These are phyloP conservation scores for Magnaporthiopsis poae DNA, from an alignment of 2,329 filamentous ascomycete species.

Conservation along the genomic window DNA sequence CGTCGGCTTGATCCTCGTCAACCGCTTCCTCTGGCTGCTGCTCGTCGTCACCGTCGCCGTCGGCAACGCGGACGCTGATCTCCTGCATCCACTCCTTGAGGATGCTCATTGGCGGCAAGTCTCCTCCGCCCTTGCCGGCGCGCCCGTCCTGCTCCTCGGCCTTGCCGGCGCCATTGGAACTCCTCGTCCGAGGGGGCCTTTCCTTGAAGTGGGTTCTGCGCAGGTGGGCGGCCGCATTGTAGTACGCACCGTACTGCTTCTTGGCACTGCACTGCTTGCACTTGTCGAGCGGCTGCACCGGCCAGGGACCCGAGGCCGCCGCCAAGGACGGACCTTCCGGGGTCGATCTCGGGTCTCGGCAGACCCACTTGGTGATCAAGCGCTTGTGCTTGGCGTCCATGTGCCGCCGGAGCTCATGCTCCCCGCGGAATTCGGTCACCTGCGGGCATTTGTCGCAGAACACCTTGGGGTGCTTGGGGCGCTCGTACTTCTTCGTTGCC, in stretches of 20 bases:
- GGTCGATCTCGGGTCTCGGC: slow-evolving; percentile 39
- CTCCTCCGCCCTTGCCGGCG: slow-evolving; percentile 43
- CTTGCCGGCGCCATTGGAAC: slow-evolving; percentile 18
- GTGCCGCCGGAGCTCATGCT: slow-evolving; percentile 69
- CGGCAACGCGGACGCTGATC: slow-evolving; percentile 33
- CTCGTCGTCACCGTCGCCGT: slow-evolving; percentile 25
- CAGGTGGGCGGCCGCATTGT: slow-evolving; percentile 87
- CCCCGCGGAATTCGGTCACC: slow-evolving; percentile 69
- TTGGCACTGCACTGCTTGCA: slow-evolving; percentile 72
- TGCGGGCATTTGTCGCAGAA: slow-evolving; percentile 62
- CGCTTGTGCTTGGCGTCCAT: slow-evolving; percentile 53
- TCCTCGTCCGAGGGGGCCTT: slow-evolving; percentile 35
- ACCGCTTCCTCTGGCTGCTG: slow-evolving; percentile 20
- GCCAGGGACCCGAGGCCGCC: slow-evolving; percentile 29
- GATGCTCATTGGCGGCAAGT: slow-evolving; percentile 46
- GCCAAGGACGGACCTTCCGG: slow-evolving; percentile 21
- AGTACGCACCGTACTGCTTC: slow-evolving; percentile 83
- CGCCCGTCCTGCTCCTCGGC: slow-evolving; percentile 36
- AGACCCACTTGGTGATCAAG: slow-evolving; percentile 47
- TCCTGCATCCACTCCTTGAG: slow-evolving; percentile 53
- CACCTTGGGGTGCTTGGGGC: slow-evolving; percentile 62
- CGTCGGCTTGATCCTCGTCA: slow-evolving; percentile 1
- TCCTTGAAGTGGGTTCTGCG: slow-evolving; percentile 79
- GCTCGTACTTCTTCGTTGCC: slow-evolving; percentile 38
- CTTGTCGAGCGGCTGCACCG: slow-evolving; percentile 56